Evolutionary conservation across 129 eudicot species (phyloP).

Genomic region (Artemisia tridentata): DNA sequence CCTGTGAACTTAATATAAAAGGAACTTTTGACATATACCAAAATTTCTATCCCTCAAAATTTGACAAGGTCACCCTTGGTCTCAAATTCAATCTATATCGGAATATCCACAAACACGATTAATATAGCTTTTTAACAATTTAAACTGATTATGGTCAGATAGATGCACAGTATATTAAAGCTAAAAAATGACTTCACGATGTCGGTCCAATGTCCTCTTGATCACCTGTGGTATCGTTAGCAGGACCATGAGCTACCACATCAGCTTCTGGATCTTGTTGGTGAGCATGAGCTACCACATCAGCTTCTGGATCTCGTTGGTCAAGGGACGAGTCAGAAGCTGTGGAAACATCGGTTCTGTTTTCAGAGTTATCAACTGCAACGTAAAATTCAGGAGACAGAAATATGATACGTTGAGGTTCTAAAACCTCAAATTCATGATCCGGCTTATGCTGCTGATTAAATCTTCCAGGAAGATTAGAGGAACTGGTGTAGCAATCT

Average conservation of each 20-base stretch:
- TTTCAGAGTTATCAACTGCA: neutral
- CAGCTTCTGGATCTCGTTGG: conserved; percentile 2
- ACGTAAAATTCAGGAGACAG: neutral
- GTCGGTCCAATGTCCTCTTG: neutral
- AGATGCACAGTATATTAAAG: too few species aligned
- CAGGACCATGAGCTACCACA: neutral
- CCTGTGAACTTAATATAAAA: too few species aligned
- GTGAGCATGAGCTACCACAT: too few species aligned
- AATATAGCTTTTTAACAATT: too few species aligned
- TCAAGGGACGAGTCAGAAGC: conserved; percentile 9
- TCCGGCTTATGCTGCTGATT: conserved; percentile 64
- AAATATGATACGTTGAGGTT: neutral
- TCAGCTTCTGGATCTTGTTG: conserved; percentile 7
- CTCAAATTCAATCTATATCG: too few species aligned
- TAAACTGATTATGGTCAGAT: too few species aligned
- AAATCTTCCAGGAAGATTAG: conserved; percentile 64
- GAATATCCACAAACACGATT: neutral
- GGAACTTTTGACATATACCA: too few species aligned
- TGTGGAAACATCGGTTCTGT: conserved; percentile 9
- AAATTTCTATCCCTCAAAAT: too few species aligned
- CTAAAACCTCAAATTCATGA: conserved; percentile 41
- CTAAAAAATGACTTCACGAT: too few species aligned
- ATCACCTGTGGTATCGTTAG: conserved; percentile 1
- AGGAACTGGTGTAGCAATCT: conserved; percentile 43
- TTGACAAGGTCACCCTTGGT: too few species aligned